Base-by-base conservation (phyloP, 495 filamentous ascomycete species). In the Talaromyces wortmannii region DNA sequence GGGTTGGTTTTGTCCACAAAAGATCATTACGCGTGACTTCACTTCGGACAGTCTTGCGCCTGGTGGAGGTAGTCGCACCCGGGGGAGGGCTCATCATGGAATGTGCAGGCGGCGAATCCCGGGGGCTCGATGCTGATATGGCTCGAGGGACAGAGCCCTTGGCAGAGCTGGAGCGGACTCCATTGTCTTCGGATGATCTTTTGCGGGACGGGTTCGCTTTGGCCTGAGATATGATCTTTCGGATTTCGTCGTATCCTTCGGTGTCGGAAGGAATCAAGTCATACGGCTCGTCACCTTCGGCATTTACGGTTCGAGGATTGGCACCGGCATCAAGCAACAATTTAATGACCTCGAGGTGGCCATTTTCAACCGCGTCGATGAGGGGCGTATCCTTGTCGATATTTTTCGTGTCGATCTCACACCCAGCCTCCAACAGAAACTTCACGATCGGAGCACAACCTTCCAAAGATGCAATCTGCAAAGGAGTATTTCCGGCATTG, bases 311-410 rank as follows among this genome's bases (percentile, higher is more conserved):
- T 44, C 89, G 85, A 16, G 94, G 95, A 61, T 98, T 92, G 6
- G 92, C 91, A 31, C 91, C 90, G 18, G 89, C 88, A 32, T 86
- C 83, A 7, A 98, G 78, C 30, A 97, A 70, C 10, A 95, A 75
- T 63, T 85, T 89, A 16, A 98, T 90, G 10, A 97, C 91, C n/a
- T 87, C 89, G 5, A 95, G 65, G 63, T 97, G 89, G 2, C 90
- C 88, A 63, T 97, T 97, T 60, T 97, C 92, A 30, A 96, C 88
- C 0, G 94, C 94, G 75, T 98, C 94, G 44, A 97, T 88, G 32
- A 98, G 77, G 16, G 94, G 95, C 0, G 94, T 96, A 59, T 98
- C 94, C 64, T 87, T 87, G 61, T 96, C 89, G 50, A 81, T 79
- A 48, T 91, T 87, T 63, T 89, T 90, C 8, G 79, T 83, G 58